phyloP scores from a whole-genome alignment of 352 stramenopile genomes.

The Phytophthora foliorum region DNA sequence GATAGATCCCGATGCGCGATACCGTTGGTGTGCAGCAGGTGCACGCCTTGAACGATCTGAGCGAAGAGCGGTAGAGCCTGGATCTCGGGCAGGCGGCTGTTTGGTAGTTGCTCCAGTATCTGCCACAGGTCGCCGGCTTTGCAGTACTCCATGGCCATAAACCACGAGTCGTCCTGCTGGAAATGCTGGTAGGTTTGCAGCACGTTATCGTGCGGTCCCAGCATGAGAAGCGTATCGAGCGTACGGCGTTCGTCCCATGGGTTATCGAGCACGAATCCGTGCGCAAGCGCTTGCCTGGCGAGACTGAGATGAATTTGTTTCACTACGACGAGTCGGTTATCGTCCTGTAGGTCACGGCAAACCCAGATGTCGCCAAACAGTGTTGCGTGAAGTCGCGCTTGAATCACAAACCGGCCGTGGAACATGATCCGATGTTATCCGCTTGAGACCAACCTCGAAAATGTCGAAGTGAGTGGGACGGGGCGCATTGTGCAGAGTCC shows the following conservation, averaged over 20 bases:
- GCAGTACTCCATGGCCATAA: constrained; percentile 60
- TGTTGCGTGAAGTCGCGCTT: constrained; percentile 32
- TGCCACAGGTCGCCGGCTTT: constrained; percentile 48
- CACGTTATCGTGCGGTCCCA: constrained; percentile 33
- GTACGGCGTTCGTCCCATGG: constrained; percentile 40
- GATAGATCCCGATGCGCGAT: constrained; percentile 31
- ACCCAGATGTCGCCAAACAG: constrained; percentile 56
- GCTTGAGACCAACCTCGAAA: too few relatives aligned
- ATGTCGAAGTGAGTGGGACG: too few relatives aligned
- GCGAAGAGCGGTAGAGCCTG: constrained; percentile 40
- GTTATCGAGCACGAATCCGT: constrained; percentile 39
- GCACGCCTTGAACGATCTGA: constrained; percentile 53
- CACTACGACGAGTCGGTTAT: constrained; percentile 42
- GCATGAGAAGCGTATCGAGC: constrained; percentile 4
- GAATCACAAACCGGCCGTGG: constrained; percentile 18
- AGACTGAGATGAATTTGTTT: constrained; percentile 43
- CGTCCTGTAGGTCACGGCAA: constrained; percentile 36
- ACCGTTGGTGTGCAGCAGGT: constrained; percentile 49
- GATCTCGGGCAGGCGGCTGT: constrained; percentile 24
- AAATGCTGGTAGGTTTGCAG: constrained; percentile 40
- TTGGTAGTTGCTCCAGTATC: constrained; percentile 21
- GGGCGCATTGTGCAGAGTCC: too few relatives aligned
- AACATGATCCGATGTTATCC: too few relatives aligned
- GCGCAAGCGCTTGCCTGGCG: constrained; percentile 28
- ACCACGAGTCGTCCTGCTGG: constrained; percentile 33